A percentile compares a stretch with the other conserved stretches of the same genome.
Evolutionary conservation across 352 stramenopile species (phyloP).

Genomic region (Pythium chondricola): DNA sequence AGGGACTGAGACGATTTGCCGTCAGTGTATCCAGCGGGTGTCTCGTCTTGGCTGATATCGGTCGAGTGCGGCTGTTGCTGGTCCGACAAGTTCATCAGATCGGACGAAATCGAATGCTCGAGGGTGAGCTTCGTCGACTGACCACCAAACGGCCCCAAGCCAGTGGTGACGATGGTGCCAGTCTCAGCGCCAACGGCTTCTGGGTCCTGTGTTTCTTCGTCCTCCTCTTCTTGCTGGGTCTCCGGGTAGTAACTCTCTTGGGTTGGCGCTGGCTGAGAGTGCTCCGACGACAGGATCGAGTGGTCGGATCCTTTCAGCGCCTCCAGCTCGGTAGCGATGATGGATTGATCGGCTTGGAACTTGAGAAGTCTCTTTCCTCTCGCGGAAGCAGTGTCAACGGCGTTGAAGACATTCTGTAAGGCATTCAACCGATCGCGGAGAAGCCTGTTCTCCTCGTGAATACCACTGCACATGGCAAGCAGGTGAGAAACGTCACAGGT

Average conservation of each 20-base stretch:
- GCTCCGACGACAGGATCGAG: constrained; percentile 19
- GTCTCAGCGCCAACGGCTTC: constrained; percentile 1
- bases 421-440: constrained; percentile 1
- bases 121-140: constrained; percentile 3
- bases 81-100: constrained; percentile 6
- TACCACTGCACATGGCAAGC: constrained; percentile 7
- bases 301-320: constrained; percentile 8
- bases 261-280: constrained; percentile 19
- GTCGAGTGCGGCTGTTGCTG: constrained; percentile 10
- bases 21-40: constrained; percentile 4
- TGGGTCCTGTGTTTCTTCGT: constrained; percentile 18
- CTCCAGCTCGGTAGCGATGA: constrained; percentile 16
- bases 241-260: constrained; percentile 16
- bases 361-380: neutral
- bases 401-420: constrained; percentile 3
- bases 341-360: constrained; percentile 10
- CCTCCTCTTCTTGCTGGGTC: constrained; percentile 14
- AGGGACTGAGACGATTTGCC: too few species aligned
- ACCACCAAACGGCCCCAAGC: constrained; percentile 7
- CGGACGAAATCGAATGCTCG: constrained; percentile 2
- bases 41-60: constrained; percentile 13
- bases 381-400: neutral
- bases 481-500: too few species aligned
- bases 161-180: neutral
- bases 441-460: constrained; percentile 11